Percentiles rank a stretch among this genome's conserved stretches.
phyloP scores from a whole-genome alignment of 805 yeast species.

The Zygotorulaspora sp. region DNA sequence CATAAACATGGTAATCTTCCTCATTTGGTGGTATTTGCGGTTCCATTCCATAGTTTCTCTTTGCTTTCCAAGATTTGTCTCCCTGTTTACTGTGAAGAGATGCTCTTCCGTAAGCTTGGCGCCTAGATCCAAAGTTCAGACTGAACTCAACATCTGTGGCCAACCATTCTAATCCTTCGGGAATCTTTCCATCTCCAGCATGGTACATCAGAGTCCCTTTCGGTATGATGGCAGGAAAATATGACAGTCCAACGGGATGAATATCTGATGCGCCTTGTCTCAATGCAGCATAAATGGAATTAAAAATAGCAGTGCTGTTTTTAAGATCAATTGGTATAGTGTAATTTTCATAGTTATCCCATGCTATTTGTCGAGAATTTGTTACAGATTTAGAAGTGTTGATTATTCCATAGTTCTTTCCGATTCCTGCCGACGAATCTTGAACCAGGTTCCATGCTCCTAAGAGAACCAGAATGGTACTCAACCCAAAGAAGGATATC shows the following conservation, averaged over 20 bases:
- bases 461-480: background rate
- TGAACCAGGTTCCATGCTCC: background rate
- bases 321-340: conserved; percentile 37
- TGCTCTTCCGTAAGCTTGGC: conserved; percentile 23
- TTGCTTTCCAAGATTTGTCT: too few relatives aligned
- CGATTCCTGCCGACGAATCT: background rate
- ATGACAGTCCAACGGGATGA: conserved; percentile 53
- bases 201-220: conserved; percentile 56
- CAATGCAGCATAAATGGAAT: conserved; percentile 49
- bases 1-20: too few relatives aligned
- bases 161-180: conserved; percentile 53
- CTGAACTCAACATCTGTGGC: conserved; percentile 64
- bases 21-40: conserved; percentile 1
- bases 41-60: conserved; percentile 12
- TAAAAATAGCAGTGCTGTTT: conserved; percentile 55
- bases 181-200: conserved; percentile 44
- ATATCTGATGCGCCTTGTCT: conserved; percentile 49
- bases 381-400: background rate
- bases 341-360: conserved; percentile 25
- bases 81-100: too few relatives aligned
- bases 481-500: background rate
- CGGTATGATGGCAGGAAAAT: conserved; percentile 57
- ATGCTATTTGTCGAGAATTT: conserved; percentile 9
- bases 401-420: background rate
- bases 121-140: conserved; percentile 41